Evolutionary conservation across 345 rosid species (phyloP).

Genomic region (Moricandia moricandioides): DNA sequence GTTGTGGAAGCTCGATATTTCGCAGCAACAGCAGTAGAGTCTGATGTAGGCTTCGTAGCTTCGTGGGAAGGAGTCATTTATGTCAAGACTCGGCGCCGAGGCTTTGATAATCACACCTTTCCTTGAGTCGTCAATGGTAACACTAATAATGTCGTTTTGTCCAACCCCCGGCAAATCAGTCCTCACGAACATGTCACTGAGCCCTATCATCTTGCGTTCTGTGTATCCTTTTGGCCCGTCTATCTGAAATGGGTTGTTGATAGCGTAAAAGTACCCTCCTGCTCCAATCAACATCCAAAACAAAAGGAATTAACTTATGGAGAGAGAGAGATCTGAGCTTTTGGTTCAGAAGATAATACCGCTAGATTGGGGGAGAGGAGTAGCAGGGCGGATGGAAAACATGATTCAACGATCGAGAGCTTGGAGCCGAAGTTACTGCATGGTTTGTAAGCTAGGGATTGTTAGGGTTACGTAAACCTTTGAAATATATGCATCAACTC

Average conservation of each 20-base stretch:
- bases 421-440: too few species aligned
- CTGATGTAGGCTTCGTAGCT: neutral
- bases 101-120: neutral
- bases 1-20: neutral
- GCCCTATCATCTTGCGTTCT: neutral
- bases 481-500: too few species aligned
- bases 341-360: neutral
- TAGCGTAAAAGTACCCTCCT: neutral
- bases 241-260: neutral
- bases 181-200: neutral
- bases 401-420: neutral
- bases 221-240: neutral
- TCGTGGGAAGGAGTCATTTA: neutral
- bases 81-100: neutral
- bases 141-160: neutral
- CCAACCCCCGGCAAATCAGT: neutral
- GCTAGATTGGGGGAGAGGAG: neutral
- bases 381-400: neutral
- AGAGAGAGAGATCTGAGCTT: neutral
- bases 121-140: neutral
- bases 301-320: neutral
- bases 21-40: constrained; percentile 2
- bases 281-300: neutral
- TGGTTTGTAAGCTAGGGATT: too few species aligned
- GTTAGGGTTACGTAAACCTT: too few species aligned